phyloP scores from a whole-genome alignment of 2,329 filamentous ascomycete species.

The Curvularia hawaiiensis region DNA sequence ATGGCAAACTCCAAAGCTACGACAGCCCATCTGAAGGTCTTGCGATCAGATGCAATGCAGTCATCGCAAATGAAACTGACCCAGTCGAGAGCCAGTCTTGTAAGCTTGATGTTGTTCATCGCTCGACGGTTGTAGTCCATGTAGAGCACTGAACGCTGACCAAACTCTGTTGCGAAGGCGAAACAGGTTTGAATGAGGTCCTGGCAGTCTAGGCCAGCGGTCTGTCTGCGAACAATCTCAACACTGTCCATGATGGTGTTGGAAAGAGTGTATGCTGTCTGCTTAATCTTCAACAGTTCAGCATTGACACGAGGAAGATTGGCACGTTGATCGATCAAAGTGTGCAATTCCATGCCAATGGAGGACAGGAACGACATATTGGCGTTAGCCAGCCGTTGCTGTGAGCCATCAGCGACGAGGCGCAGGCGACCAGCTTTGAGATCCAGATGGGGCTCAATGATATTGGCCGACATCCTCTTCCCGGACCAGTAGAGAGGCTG shows the following conservation, averaged over 20 bases:
- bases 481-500: constrained; percentile 81
- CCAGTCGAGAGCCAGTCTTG: constrained; percentile 93
- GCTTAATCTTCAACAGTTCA: constrained; percentile 90
- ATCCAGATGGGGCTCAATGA: constrained; percentile 81
- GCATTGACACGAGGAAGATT: constrained; percentile 92
- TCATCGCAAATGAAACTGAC: constrained; percentile 98
- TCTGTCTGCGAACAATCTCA: constrained; percentile 87
- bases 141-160: constrained; percentile 89
- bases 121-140: constrained; percentile 95
- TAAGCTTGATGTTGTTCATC: constrained; percentile 97
- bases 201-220: constrained; percentile 82
- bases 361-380: constrained; percentile 75
- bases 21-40: constrained; percentile 97
- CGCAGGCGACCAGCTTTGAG: constrained; percentile 85
- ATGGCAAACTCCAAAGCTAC: constrained; percentile 95
- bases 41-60: constrained; percentile 89
- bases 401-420: constrained; percentile 85
- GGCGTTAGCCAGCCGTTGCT: constrained; percentile 77
- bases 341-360: constrained; percentile 84
- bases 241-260: constrained; percentile 99
- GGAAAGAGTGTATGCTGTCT: constrained; percentile 93
- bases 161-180: constrained; percentile 98
- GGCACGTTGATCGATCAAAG: constrained; percentile 88
- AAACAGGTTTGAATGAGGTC: constrained; percentile 98
- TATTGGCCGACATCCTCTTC: constrained; percentile 69